Conservation (phyloP, 345 rosid genomes). For the Melastoma malabathricum region DNA sequence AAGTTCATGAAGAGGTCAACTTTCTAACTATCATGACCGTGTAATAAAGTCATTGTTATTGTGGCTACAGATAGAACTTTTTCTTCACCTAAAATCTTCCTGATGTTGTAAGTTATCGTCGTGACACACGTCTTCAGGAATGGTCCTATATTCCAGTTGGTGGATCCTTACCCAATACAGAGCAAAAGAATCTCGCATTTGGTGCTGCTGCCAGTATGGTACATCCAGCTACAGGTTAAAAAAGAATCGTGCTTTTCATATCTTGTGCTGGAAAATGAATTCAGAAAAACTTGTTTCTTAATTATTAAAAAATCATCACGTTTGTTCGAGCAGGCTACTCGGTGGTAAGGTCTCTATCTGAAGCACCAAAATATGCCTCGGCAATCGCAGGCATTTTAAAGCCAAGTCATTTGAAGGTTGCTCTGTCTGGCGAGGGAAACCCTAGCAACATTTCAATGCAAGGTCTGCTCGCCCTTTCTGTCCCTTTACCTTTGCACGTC, state of each 20-base stretch:
- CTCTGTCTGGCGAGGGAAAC: constrained; percentile 15
- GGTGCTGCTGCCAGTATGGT: constrained; percentile 99
- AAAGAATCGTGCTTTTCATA: constrained; percentile 4
- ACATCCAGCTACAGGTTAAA: constrained; percentile 85
- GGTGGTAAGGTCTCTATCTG: constrained; percentile 89
- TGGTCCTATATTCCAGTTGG: constrained; percentile 99
- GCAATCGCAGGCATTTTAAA: constrained; percentile 64
- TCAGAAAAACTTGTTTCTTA: constrained; percentile 2
- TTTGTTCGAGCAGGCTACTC: constrained; percentile 56
- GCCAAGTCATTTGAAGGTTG: constrained; percentile 19
- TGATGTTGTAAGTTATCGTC: too few relatives aligned
- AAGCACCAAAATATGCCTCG: constrained; percentile 83
- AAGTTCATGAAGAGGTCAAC: constrained; percentile 75
- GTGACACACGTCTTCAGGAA: constrained; percentile 32
- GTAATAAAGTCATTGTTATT: too few relatives aligned
- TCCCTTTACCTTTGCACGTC: not conserved
- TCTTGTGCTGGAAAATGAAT: too few relatives aligned
- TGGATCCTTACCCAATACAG: constrained; percentile 86
- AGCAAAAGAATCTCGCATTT: constrained; percentile 82
- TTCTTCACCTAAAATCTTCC: too few relatives aligned
- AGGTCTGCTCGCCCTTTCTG: constrained; percentile 25
- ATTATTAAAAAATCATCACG: constrained; percentile 6
- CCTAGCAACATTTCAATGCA: constrained; percentile 60
- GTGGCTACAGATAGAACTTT: too few relatives aligned
- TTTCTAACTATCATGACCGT: not conserved